Conservation (phyloP, 768 basidiomycete genomes). For the Kockovaella imperatae region DNA sequence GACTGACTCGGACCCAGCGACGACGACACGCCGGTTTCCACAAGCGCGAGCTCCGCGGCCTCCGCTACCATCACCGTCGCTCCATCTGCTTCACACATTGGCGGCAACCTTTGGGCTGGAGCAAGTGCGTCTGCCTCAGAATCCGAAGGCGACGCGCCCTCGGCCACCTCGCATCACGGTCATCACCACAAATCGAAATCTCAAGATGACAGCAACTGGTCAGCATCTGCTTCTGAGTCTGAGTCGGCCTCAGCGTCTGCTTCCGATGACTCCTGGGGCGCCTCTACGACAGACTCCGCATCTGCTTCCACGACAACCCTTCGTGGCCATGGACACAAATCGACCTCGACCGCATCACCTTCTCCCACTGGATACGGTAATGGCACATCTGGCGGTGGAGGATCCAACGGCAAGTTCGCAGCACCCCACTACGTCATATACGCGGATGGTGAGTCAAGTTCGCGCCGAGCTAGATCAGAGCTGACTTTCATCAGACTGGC, state of each 20-base stretch:
- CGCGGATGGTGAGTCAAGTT: conserved; percentile 21
- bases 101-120: background rate
- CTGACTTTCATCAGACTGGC: conserved; percentile 21
- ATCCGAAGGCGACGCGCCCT: background rate
- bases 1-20: background rate
- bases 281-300: background rate
- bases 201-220: no score
- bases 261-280: background rate
- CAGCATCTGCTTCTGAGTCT: no score
- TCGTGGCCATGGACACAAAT: no score
- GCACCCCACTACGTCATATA: conserved; percentile 39
- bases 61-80: background rate
- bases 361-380: background rate
- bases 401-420: conserved; percentile 3
- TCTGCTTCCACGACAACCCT: background rate
- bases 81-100: background rate
- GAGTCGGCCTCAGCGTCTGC: background rate
- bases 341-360: no score
- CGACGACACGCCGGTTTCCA: background rate
- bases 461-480: background rate
- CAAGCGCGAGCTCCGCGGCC: background rate
- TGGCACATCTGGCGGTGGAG: background rate
- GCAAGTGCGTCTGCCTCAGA: background rate
- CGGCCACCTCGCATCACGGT: background rate
- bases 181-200: background rate